Evolutionary conservation across 768 basidiomycete species (phyloP).

Genomic region (Nidularia sp.): DNA sequence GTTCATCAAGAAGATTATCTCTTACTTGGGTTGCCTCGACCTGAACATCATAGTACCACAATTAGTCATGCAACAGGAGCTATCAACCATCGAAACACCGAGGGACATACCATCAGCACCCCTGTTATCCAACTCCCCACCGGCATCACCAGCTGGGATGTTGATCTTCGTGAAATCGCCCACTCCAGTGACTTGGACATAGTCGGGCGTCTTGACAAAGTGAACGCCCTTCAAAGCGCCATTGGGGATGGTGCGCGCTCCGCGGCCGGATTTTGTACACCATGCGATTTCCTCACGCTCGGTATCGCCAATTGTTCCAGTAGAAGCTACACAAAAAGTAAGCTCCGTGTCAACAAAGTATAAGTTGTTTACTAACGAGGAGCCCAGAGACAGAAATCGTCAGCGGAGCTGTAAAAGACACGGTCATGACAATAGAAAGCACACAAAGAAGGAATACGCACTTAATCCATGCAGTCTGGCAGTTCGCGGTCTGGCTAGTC

Average conservation of each 20-base stretch:
- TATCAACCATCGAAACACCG: too few relatives aligned
- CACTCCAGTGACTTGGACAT: conserved; percentile 57
- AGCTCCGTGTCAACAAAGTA: background rate
- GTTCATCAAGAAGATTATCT: background rate
- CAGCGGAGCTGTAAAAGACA: conserved; percentile 33
- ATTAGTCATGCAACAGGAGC: too few relatives aligned
- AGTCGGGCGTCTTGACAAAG: conserved; percentile 60
- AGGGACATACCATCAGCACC: conserved; percentile 52
- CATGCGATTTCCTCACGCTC: conserved; percentile 70
- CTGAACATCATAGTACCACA: conserved; percentile 2
- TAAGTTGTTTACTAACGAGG: conserved; percentile 32
- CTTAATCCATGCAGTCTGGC: conserved; percentile 71
- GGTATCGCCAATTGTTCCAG: conserved; percentile 58
- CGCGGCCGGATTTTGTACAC: conserved; percentile 72
- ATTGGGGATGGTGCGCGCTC: conserved; percentile 67
- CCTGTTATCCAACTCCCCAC: conserved; percentile 73
- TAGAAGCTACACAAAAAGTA: conserved; percentile 16
- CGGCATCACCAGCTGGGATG: conserved; percentile 46
- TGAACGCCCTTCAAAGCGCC: conserved; percentile 69
- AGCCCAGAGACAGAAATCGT: conserved; percentile 74
- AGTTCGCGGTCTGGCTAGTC: conserved; percentile 48
- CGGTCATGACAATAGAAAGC: background rate
- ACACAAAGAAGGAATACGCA: conserved; percentile 19
- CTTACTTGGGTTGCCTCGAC: conserved; percentile 44
- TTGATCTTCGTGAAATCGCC: conserved; percentile 72